Percentiles rank a stretch among this genome's conserved stretches.
Evolutionary conservation across 257 asterid species (phyloP).

Genomic region (Lycium ferocissimum): DNA sequence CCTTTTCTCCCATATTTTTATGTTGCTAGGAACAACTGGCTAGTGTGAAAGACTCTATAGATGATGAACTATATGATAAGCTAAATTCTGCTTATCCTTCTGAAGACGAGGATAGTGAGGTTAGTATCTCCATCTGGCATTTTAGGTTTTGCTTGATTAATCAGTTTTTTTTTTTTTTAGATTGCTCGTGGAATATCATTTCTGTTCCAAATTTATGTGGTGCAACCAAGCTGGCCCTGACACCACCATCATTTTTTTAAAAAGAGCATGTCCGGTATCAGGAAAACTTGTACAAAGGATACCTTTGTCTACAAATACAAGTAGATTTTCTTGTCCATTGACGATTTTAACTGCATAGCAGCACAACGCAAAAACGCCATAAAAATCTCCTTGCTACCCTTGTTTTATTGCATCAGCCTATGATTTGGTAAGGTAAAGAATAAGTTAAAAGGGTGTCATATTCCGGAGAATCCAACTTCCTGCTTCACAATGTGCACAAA

Average conservation of each 20-base stretch:
- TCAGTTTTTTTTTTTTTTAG: constrained; percentile 7
- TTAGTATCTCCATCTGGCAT: constrained; percentile 31
- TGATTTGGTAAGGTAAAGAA: neutral
- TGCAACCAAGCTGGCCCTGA: no score
- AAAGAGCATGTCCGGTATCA: neutral
- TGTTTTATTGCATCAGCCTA: no score
- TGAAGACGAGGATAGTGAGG: constrained; percentile 91
- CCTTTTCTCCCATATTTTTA: neutral
- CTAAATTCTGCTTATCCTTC: constrained; percentile 69
- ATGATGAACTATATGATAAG: constrained; percentile 68
- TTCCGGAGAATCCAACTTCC: neutral
- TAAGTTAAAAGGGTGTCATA: neutral
- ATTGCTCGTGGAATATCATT: neutral
- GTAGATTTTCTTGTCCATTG: neutral
- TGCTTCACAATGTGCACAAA: neutral
- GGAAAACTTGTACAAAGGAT: neutral
- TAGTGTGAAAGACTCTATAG: constrained; percentile 59
- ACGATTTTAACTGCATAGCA: neutral
- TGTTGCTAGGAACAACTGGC: constrained; percentile 74
- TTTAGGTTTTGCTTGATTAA: neutral
- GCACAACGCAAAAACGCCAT: neutral
- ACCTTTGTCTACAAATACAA: neutral
- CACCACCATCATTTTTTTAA: no score
- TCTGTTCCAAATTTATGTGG: no score
- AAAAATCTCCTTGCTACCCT: neutral